Base-by-base conservation (phyloP, 2,329 filamentous ascomycete genomes). In the Botryotinia convoluta region DNA sequence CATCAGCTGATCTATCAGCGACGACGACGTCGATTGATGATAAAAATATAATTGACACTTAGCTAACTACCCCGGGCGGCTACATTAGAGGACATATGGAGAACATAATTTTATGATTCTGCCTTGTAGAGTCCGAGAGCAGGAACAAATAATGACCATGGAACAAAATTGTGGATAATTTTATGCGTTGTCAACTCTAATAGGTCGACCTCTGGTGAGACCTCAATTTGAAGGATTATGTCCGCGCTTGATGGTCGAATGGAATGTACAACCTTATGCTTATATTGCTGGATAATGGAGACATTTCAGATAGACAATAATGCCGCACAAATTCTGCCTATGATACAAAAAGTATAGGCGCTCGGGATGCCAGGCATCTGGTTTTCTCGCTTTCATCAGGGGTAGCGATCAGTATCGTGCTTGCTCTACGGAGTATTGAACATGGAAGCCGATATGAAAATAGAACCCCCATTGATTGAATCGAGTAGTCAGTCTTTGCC, bases 161-260 rank as follows among this genome's bases (percentile, higher is more conserved):
- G 42, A 29, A 61, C 20, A n/a, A 22, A 35, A 44, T 57, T 22
- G 10, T 44, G 45, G 37, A 72, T 57, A 45, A 35, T n/a, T 65
- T 39, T 32, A 65, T 72, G 45, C n/a, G n/a, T 37, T 59, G 14
- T 37, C 45, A 45, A 2, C 18, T 45, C 26, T 72, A 4, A 72
- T 67, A 67, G 60, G 60, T 57, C 29, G 45, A 44, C 42, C 39
- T 39, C 32, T 63, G 32, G 54, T 71, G 60, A 35, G 69, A 71
- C 44, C 18, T 57, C 26, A 51, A 51, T 54, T 51, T 42, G 60
- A 71, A 71, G 69, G 68, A 70, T 32, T 59, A 20, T 29, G 26
- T 65, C 60, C 60, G 69, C 60, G 69, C 69, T 72, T 72, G 35
- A 35, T 57, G 39, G 35, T 57, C 69, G 39, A 71, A 71, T 65